Conservation (phyloP, 108 stramenopile genomes). For the Skeletonema potamos region DNA sequence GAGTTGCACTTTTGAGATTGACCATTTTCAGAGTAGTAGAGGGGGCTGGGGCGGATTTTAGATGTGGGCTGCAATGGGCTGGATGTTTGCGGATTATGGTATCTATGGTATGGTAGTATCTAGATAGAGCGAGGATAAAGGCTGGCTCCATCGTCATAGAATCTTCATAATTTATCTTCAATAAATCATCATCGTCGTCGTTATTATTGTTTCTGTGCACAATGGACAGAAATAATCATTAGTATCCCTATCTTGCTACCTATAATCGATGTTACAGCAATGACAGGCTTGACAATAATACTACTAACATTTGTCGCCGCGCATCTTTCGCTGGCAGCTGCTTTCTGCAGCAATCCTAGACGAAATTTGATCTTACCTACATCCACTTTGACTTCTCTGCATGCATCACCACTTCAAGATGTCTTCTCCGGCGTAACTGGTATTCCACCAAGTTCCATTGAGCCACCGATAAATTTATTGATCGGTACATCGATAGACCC, state of each 20-base stretch:
- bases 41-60: too few relatives aligned
- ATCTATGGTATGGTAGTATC: too few relatives aligned
- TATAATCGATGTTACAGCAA: neutral
- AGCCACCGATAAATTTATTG: conserved; percentile 31
- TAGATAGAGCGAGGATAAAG: too few relatives aligned
- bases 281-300: neutral
- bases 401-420: conserved; percentile 29
- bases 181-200: too few relatives aligned
- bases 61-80: too few relatives aligned
- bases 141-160: too few relatives aligned
- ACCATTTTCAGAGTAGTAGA: too few relatives aligned
- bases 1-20: neutral
- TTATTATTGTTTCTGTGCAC: too few relatives aligned
- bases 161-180: too few relatives aligned
- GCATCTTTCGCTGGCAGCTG: neutral
- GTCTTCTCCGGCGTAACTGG: conserved; percentile 36
- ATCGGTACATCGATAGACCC: conserved; percentile 47
- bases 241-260: too few relatives aligned
- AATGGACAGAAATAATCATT: too few relatives aligned
- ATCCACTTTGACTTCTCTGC: neutral
- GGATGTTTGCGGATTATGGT: too few relatives aligned
- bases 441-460: conserved; percentile 25
- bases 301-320: neutral
- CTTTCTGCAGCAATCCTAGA: neutral
- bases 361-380: neutral